Evolutionary conservation across 2,329 filamentous ascomycete species (phyloP).

Genomic region (Penicillium sp.): DNA sequence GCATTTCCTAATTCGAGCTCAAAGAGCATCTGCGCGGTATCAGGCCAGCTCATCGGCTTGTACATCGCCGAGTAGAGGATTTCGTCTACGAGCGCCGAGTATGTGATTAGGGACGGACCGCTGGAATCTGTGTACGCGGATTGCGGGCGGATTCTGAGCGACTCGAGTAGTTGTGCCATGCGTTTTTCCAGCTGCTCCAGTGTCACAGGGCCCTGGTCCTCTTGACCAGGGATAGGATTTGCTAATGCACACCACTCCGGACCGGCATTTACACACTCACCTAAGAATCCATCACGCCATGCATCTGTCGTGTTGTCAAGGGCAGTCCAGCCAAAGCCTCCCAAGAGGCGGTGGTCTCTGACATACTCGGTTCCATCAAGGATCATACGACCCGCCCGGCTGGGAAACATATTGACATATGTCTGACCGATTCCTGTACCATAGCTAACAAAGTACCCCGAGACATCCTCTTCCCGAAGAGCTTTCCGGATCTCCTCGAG

Average conservation of each 20-base stretch:
- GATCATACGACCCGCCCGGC: slow-evolving; percentile 13
- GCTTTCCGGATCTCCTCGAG: slow-evolving; percentile 18
- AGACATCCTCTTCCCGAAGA: slow-evolving; percentile 8
- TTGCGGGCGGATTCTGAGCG: slow-evolving; percentile 7
- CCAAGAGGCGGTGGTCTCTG: slow-evolving; percentile 11
- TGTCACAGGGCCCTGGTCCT: slow-evolving; percentile 1
- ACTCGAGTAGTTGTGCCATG: slow-evolving; percentile 6
- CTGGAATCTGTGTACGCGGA: slow-evolving; percentile 13
- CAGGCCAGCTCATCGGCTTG: slow-evolving; percentile 8
- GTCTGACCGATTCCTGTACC: slow-evolving; percentile 17
- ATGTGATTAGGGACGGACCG: slow-evolving; percentile 15
- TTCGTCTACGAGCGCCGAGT: slow-evolving; percentile 9
- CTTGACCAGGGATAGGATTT: background rate
- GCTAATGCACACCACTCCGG: slow-evolving; percentile 15
- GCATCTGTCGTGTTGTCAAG: slow-evolving; percentile 16
- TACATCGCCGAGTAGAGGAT: slow-evolving; percentile 15
- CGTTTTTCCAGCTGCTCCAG: slow-evolving; percentile 9
- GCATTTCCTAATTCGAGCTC: slow-evolving; percentile 15
- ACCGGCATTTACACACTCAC: slow-evolving; percentile 15
- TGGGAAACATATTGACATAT: slow-evolving; percentile 19
- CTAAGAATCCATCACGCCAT: slow-evolving; percentile 16
- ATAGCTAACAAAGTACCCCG: slow-evolving; percentile 17
- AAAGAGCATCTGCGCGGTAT: slow-evolving; percentile 9
- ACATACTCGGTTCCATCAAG: slow-evolving; percentile 18
- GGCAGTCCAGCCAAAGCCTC: slow-evolving; percentile 17